Conservation (phyloP, 768 basidiomycete genomes). For the Gloeopeniophorella convolvens region DNA sequence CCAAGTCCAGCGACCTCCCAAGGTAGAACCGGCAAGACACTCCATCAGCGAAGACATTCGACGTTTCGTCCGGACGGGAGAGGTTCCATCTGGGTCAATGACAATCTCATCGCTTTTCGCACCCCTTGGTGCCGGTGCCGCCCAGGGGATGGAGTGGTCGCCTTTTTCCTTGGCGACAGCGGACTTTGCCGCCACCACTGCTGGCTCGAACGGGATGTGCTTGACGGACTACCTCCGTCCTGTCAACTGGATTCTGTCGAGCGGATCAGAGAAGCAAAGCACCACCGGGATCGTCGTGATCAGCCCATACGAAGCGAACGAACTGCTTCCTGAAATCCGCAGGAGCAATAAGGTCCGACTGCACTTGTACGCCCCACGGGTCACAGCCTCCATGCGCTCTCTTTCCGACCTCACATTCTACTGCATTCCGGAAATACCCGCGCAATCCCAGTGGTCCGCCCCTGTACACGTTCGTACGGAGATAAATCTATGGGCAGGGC, state of each 20-base stretch:
- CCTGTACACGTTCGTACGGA: neutral
- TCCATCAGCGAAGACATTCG: neutral
- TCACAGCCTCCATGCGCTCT: slow-evolving; percentile 4
- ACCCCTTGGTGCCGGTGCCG: neutral
- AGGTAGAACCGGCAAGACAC: neutral
- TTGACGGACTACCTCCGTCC: slow-evolving; percentile 9
- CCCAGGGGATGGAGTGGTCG: neutral
- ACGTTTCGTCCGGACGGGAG: neutral
- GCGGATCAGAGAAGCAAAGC: neutral
- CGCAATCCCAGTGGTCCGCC: neutral
- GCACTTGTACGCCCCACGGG: slow-evolving; percentile 10
- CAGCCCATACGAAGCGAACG: slow-evolving; percentile 12
- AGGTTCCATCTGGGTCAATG: neutral
- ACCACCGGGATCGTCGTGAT: slow-evolving; percentile 1
- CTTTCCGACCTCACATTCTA: slow-evolving; percentile 7
- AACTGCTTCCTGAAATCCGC: slow-evolving; percentile 12
- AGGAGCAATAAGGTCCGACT: slow-evolving; percentile 6
- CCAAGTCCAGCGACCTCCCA: neutral
- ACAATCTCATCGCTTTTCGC: neutral
- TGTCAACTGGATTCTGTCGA: slow-evolving; percentile 10
- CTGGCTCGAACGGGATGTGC: neutral
- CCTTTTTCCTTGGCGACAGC: neutral
- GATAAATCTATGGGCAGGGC: slow-evolving; percentile 2
- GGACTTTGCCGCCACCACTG: neutral
- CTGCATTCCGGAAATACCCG: neutral